Evolutionary conservation across 306 rosid genomes (phyloP).

Genomic region (Fragaria iinumae): DNA sequence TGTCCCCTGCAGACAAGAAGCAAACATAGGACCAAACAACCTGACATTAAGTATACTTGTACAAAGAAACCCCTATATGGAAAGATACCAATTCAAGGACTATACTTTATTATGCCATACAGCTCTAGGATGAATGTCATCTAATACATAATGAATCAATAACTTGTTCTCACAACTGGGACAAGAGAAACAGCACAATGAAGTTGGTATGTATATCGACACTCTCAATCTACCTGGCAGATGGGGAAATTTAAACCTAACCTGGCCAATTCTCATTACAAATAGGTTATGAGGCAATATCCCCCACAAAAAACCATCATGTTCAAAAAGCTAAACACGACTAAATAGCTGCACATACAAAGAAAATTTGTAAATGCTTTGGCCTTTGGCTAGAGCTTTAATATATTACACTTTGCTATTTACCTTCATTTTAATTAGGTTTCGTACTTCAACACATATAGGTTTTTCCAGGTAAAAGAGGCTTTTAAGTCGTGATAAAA

Average conservation of each 20-base stretch:
- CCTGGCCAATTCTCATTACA: background rate
- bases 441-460: background rate
- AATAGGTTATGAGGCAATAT: background rate
- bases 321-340: too few relatives aligned
- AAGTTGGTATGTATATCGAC: background rate
- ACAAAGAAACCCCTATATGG: conserved; percentile 8
- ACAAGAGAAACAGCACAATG: conserved; percentile 1
- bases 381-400: background rate
- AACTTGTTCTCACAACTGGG: conserved; percentile 4
- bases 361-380: background rate
- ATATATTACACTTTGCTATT: background rate
- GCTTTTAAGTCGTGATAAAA: background rate
- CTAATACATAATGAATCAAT: background rate
- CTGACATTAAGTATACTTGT: conserved; percentile 24
- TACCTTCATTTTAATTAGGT: background rate
- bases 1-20: conserved; percentile 59
- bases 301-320: background rate
- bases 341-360: background rate
- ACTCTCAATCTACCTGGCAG: background rate
- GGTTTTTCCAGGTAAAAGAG: background rate
- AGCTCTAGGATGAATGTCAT: background rate
- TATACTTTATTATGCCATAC: background rate
- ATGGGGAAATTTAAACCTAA: background rate
- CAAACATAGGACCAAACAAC: conserved; percentile 29
- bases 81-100: background rate